A percentile compares a stretch with the other conserved stretches of the same genome.
Evolutionary conservation across 371 early-diverging fungal genomes (phyloP).

Genomic region (Mortierella sp.): DNA sequence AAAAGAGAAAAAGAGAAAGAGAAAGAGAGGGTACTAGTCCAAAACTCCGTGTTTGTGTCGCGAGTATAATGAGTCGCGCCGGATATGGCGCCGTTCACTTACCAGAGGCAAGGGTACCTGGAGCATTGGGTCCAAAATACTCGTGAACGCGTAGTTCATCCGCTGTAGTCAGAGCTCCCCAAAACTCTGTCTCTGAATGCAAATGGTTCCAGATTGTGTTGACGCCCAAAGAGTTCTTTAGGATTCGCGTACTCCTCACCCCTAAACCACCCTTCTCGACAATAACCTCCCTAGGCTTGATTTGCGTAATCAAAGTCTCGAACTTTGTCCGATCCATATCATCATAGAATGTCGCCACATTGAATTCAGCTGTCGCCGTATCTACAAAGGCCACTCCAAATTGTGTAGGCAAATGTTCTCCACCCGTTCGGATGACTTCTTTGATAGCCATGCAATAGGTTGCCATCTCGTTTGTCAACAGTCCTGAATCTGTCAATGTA

Average conservation of each 20-base stretch:
- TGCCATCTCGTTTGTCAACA: constrained; percentile 88
- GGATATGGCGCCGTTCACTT: background rate
- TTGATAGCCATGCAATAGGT: constrained; percentile 96
- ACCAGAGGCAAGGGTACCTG: constrained; percentile 30
- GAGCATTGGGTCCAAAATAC: constrained; percentile 70
- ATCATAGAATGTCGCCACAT: constrained; percentile 84
- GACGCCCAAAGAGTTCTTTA: constrained; percentile 73
- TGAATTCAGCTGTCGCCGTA: constrained; percentile 93
- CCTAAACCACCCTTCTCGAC: constrained; percentile 82
- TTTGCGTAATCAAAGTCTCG: constrained; percentile 93
- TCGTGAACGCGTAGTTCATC: constrained; percentile 72
- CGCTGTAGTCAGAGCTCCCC: constrained; percentile 74
- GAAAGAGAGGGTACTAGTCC: too few relatives aligned
- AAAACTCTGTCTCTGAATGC: constrained; percentile 85
- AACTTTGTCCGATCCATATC: constrained; percentile 87
- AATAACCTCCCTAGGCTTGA: constrained; percentile 91
- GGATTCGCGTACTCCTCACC: constrained; percentile 68
- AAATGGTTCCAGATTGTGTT: constrained; percentile 77
- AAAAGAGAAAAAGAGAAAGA: too few relatives aligned
- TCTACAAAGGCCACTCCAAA: constrained; percentile 96
- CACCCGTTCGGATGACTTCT: constrained; percentile 55
- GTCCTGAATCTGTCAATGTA: constrained; percentile 91
- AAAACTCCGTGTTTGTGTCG: too few relatives aligned
- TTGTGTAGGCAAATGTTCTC: constrained; percentile 40
- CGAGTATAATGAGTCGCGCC: too few relatives aligned